Conservation (phyloP, 345 rosid species). For the Acer negundo region DNA sequence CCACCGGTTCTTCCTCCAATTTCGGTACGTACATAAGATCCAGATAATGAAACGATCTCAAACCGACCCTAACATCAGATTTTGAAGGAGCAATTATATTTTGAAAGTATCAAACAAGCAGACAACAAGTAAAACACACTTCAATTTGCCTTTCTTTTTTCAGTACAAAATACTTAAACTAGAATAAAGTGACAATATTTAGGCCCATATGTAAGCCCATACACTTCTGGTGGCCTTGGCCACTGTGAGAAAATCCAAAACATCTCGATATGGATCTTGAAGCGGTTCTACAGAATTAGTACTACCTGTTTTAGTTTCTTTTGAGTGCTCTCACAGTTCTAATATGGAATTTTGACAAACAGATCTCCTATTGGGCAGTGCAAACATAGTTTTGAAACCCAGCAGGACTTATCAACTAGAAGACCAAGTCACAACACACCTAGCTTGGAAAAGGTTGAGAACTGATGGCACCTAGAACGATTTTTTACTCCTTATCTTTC, state of each 20-base stretch:
- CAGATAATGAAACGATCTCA: slow-evolving; percentile 81
- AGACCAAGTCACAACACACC: not conserved
- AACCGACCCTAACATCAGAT: slow-evolving; percentile 67
- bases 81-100: slow-evolving; percentile 16
- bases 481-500: not conserved
- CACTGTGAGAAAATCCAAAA: not conserved
- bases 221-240: not conserved
- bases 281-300: not conserved
- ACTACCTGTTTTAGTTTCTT: not conserved
- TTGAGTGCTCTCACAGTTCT: not conserved
- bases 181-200: not conserved
- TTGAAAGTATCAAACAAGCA: not conserved
- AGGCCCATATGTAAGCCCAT: not conserved
- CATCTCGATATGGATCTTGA: not conserved
- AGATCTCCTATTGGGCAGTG: not conserved
- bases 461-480: not conserved
- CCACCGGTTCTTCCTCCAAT: slow-evolving; percentile 82
- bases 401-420: not conserved
- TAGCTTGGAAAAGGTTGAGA: not conserved
- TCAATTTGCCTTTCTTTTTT: not conserved
- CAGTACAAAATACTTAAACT: not conserved
- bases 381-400: not conserved
- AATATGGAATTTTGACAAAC: not conserved
- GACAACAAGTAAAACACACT: not conserved
- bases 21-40: slow-evolving; percentile 78